Evolutionary conservation across 108 stramenopile species (phyloP).

Genomic region (Pseudonitzschia multistriata): DNA sequence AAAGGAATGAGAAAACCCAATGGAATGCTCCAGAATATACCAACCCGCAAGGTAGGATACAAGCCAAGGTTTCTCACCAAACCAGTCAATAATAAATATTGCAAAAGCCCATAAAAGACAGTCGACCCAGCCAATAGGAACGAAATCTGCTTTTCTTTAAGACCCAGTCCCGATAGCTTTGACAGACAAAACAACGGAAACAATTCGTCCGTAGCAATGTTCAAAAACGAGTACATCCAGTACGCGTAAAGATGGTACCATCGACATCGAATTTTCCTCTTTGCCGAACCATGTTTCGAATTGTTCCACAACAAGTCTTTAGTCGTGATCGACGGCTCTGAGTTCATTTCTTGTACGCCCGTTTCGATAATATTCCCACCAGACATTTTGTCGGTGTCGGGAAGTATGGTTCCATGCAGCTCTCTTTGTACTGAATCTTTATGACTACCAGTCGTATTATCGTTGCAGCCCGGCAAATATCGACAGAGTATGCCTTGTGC

Average conservation of each 20-base stretch:
- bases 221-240: slow-evolving; percentile 57
- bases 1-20: slow-evolving; percentile 44
- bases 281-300: background rate
- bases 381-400: too few species aligned
- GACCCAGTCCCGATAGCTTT: slow-evolving; percentile 43
- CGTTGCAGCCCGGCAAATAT: too few species aligned
- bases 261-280: background rate
- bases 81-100: slow-evolving; percentile 45
- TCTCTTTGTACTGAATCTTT: too few species aligned
- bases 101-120: slow-evolving; percentile 46
- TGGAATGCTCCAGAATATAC: slow-evolving; percentile 29
- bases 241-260: slow-evolving; percentile 45
- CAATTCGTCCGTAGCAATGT: slow-evolving; percentile 49
- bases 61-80: slow-evolving; percentile 47
- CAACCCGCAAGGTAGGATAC: slow-evolving; percentile 45
- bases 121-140: slow-evolving; percentile 48
- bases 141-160: slow-evolving; percentile 60
- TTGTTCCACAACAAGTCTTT: background rate
- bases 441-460: too few species aligned
- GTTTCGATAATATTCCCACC: too few species aligned
- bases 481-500: too few species aligned
- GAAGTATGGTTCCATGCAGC: too few species aligned
- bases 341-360: too few species aligned
- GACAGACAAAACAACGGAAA: slow-evolving; percentile 75
- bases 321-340: background rate